These are phyloP conservation scores for Teunomyces cretensis DNA, from an alignment of 805 yeast species.

Conservation along the genomic window DNA sequence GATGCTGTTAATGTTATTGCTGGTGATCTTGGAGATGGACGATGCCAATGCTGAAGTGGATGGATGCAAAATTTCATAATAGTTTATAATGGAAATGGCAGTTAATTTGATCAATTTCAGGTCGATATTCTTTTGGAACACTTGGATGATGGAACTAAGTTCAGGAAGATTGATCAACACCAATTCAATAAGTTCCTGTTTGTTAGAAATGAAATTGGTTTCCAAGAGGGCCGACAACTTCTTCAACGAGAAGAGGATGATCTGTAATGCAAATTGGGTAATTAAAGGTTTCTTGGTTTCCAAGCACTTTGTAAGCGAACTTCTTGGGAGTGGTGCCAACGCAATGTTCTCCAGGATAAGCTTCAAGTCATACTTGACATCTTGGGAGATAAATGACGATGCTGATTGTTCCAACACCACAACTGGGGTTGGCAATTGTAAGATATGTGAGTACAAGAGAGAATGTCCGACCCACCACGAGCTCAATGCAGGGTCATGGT, in stretches of 20 bases:
- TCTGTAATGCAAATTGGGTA: constrained; percentile 62
- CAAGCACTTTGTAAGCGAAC: constrained; percentile 59
- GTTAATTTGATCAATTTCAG: constrained; percentile 49
- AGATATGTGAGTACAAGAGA: constrained; percentile 55
- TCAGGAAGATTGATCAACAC: constrained; percentile 49
- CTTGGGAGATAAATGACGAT: constrained; percentile 30
- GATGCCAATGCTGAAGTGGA: constrained; percentile 17
- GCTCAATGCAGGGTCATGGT: constrained; percentile 75
- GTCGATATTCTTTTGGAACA: constrained; percentile 35
- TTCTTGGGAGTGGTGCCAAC: constrained; percentile 63
- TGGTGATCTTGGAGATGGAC: constrained; percentile 16
- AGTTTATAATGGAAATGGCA: constrained; percentile 42
- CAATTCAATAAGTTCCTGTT: constrained; percentile 26
- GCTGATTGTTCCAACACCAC: constrained; percentile 5
- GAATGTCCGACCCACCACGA: constrained; percentile 84
- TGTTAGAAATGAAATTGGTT: constrained; percentile 13
- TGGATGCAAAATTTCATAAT: constrained; percentile 40
- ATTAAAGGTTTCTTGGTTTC: constrained; percentile 46
- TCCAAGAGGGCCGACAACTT: constrained; percentile 48
- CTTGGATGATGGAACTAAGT: constrained; percentile 40
- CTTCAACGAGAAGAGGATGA: constrained; percentile 52
- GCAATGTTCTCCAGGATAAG: constrained; percentile 55
- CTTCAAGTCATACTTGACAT: constrained; percentile 26
- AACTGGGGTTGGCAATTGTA: constrained; percentile 58
- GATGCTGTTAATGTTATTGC: constrained; percentile 16